Percentiles rank a stretch among this genome's conserved stretches.
These are phyloP conservation scores for Aspergillus sp. DNA, from an alignment of 2,329 filamentous ascomycete genomes.

Conservation along the genomic window DNA sequence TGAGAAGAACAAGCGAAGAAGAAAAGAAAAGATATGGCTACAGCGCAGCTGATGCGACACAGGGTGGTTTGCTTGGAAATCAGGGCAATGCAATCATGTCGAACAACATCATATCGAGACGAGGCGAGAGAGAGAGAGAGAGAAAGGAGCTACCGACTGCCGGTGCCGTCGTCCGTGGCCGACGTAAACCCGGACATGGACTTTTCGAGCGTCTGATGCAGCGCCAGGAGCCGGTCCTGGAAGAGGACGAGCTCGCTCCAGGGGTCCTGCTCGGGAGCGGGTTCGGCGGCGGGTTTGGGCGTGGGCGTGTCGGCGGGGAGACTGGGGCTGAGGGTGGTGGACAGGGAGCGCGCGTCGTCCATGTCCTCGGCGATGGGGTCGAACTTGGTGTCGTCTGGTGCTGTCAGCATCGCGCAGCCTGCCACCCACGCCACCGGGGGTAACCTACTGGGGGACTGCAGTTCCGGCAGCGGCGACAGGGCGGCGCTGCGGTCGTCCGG, in stretches of 20 bases:
- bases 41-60: slow-evolving; percentile 9
- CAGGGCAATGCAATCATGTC: background rate
- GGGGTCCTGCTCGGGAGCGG: slow-evolving; percentile 5
- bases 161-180: slow-evolving; percentile 13
- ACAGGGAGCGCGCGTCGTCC: slow-evolving; percentile 24
- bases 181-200: slow-evolving; percentile 15
- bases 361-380: slow-evolving; percentile 26
- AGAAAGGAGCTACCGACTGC: background rate
- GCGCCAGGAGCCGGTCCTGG: slow-evolving; percentile 16
- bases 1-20: slow-evolving; percentile 9
- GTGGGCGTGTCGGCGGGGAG: slow-evolving; percentile 13
- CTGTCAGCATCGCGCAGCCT: background rate
- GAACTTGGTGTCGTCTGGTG: slow-evolving; percentile 22
- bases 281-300: slow-evolving; percentile 9
- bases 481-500: slow-evolving; percentile 29
- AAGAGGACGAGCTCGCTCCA: slow-evolving; percentile 18
- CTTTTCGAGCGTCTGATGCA: slow-evolving; percentile 17
- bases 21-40: slow-evolving; percentile 7
- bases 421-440: background rate
- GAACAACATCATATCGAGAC: background rate
- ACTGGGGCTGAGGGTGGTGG: slow-evolving; percentile 14
- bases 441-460: slow-evolving; percentile 16
- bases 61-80: background rate
- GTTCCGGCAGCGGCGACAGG: slow-evolving; percentile 28
- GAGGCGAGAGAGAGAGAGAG: background rate